Base-by-base conservation (phyloP, 108 stramenopile genomes). In the Cyclotella sp. region DNA sequence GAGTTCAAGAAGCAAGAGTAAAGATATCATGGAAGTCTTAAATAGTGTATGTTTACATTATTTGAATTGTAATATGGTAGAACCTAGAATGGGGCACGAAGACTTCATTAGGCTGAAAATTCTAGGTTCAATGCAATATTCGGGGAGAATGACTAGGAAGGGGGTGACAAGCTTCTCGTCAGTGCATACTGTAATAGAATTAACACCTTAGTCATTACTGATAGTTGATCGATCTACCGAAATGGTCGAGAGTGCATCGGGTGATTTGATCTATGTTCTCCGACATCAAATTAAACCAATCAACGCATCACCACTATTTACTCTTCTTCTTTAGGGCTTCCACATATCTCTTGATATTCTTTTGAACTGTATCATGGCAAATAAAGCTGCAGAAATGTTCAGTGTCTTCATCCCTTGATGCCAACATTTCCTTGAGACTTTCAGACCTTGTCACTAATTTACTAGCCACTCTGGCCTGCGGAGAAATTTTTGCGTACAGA, bases 381-480 rank as follows among this genome's bases (percentile, higher is more conserved):
- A 91, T 78, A 78, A 96, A 92, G 14, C 53, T 26, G 63, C 86
- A 89, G 74, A 93, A 93, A 70, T 75, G 29, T 12, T 89, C 87
- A 0, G 52, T 71, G 62, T 96, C 95, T 26, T 77, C 73, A 30
- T 93, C 68, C 57, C 91, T 88, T 22, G 70, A 85, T 11, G 47
- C 71, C 12, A 59, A 40, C 58, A 96, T 65, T 5, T 87, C 57
- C 26, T 86, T 44, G 29, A 93, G 54, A 66, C 75, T 74, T 19
- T 76, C 72, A 6, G 68, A 43, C n/a, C 95, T 72, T 0, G 85
- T 77, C 67, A 91, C 65, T 62, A 85, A 16, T 68, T 96, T 96
- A 60, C 81, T 88, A 22, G 87, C 90, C 16, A 81, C 66, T 34
- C 89, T 47, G 13, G 90, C 91, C 30, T 82, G 71, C 1, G 83